Percentiles rank a stretch among this genome's conserved stretches.
Conservation (phyloP, 2,329 filamentous ascomycete species). For the Verticillium alfalfae region DNA sequence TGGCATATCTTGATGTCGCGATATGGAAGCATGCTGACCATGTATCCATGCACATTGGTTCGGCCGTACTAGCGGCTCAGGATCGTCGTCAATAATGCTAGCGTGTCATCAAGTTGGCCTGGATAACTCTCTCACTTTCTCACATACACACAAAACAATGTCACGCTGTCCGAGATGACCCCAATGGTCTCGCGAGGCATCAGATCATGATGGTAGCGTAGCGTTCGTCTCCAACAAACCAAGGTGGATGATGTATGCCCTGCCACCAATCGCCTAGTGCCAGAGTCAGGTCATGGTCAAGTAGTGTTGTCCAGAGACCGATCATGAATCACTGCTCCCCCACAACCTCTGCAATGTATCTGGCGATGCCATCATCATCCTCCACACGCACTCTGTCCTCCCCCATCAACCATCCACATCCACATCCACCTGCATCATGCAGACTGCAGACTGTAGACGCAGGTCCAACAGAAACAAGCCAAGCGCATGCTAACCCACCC, state of each 20-base stretch:
- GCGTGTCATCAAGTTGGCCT: background rate
- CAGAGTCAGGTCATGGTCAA: background rate
- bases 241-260: background rate
- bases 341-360: background rate
- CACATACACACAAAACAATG: no score
- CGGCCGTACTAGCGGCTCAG: background rate
- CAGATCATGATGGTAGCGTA: background rate
- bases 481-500: background rate
- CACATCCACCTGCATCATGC: background rate
- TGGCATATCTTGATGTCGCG: background rate
- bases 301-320: background rate
- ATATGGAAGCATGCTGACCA: background rate
- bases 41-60: background rate
- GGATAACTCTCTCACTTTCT: background rate
- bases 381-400: background rate
- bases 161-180: no score
- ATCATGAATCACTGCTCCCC: background rate
- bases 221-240: background rate
- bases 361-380: background rate
- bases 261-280: background rate
- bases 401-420: background rate
- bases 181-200: no score
- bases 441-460: slow-evolving; percentile 22
- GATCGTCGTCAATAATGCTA: background rate
- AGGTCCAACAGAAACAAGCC: slow-evolving; percentile 32